phyloP scores from a whole-genome alignment of 805 yeast genomes.

The Cephaloascus fragrans region DNA sequence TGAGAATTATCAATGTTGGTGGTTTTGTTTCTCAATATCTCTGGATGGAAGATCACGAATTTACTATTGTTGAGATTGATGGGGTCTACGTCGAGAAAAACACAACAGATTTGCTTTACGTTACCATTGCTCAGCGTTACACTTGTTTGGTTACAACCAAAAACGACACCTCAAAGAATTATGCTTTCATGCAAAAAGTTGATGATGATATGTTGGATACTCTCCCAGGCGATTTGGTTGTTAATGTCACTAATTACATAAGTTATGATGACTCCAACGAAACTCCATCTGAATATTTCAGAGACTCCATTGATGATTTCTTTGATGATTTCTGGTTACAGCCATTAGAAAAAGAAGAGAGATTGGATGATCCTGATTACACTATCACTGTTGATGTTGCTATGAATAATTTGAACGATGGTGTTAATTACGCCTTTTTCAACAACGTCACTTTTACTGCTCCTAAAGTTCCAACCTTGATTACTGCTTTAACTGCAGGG shows the following conservation, averaged over 20 bases:
- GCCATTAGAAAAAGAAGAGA: conserved; percentile 23
- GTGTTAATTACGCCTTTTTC: conserved; percentile 94
- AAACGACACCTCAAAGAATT: conserved; percentile 50
- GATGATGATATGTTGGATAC: conserved; percentile 80
- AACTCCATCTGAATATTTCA: conserved; percentile 27
- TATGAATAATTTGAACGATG: conserved; percentile 81
- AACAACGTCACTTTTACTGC: conserved; percentile 69
- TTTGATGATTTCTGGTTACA: conserved; percentile 28
- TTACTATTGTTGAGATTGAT: conserved; percentile 86
- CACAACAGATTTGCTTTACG: conserved; percentile 60
- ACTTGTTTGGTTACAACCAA: conserved; percentile 71
- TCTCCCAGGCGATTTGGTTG: conserved; percentile 50
- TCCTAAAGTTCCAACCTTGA: conserved; percentile 82
- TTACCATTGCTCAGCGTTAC: conserved; percentile 90
- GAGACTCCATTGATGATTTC: conserved; percentile 33
- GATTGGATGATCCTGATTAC: conserved; percentile 59
- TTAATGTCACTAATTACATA: conserved; percentile 71
- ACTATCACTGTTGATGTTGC: conserved; percentile 59
- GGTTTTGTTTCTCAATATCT: conserved; percentile 88
- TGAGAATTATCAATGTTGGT: conserved; percentile 79
- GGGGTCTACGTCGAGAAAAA: conserved; percentile 79
- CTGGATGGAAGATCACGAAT: conserved; percentile 79
- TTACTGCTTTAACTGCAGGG: conserved; percentile 70
- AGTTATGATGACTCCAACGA: conserved; percentile 39
- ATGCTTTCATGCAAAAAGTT: conserved; percentile 71